Evolutionary conservation across 1,284 basidiomycete genomes (phyloP).

Genomic region (Pseudomicrostroma phylloplanum): DNA sequence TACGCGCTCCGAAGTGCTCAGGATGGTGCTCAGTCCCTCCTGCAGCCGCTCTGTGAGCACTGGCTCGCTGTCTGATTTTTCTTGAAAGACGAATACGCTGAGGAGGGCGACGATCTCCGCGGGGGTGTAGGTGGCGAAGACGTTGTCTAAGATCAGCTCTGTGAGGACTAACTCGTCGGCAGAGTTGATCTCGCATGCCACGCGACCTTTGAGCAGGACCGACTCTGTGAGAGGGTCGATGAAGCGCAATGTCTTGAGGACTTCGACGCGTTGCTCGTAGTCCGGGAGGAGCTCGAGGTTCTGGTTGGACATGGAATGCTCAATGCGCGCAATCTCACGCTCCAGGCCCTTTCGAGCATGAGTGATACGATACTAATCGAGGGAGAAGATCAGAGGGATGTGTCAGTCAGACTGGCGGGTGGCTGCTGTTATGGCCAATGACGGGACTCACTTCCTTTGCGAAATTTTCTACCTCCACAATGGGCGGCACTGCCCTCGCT

Average conservation of each 20-base stretch:
- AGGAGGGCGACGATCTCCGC: conserved; percentile 96
- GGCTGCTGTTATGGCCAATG: background rate
- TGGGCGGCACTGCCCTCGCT: conserved; percentile 47
- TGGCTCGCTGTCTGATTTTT: conserved; percentile 67
- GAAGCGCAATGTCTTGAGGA: conserved; percentile 70
- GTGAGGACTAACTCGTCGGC: conserved; percentile 80
- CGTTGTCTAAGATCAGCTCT: conserved; percentile 93
- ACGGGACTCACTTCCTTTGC: conserved; percentile 60
- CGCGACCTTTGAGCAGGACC: conserved; percentile 89
- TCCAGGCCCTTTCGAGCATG: conserved; percentile 71
- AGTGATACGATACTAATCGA: conserved; percentile 63
- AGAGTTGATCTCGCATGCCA: conserved; percentile 98
- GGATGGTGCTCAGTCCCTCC: conserved; percentile 64
- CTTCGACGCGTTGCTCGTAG: conserved; percentile 86
- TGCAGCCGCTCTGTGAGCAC: conserved; percentile 63
- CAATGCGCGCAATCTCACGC: conserved; percentile 60
- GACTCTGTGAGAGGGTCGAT: conserved; percentile 64
- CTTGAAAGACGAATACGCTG: conserved; percentile 94
- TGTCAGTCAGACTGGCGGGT: background rate
- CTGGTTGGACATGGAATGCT: conserved; percentile 72
- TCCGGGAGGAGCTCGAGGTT: conserved; percentile 95
- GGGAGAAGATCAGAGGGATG: background rate
- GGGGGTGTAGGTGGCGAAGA: conserved; percentile 78
- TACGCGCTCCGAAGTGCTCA: conserved; percentile 75
- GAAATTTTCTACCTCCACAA: conserved; percentile 56